phyloP scores from a whole-genome alignment of 2,329 filamentous ascomycete genomes.

The Metarhizium anisopliae region DNA sequence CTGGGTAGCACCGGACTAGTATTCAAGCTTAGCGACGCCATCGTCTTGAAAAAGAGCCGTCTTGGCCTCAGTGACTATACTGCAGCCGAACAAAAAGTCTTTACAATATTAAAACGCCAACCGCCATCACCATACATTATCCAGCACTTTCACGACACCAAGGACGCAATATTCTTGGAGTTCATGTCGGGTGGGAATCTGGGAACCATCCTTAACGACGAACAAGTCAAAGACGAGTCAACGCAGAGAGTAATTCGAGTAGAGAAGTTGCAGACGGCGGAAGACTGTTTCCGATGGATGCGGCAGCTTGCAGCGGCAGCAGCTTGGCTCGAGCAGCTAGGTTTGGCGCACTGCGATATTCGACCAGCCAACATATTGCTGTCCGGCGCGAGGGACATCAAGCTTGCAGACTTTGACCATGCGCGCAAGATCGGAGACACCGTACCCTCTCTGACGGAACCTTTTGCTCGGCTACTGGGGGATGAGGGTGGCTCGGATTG shows the following conservation, averaged over 20 bases:
- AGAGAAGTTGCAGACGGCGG: not conserved
- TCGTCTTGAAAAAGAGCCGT: constrained; percentile 9
- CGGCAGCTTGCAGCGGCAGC: constrained; percentile 8
- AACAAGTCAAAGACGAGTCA: not conserved
- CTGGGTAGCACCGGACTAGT: constrained; percentile 8
- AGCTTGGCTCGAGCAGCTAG: constrained; percentile 7
- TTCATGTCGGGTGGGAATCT: constrained; percentile 4
- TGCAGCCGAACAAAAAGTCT: constrained; percentile 4
- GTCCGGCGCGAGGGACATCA: constrained; percentile 1
- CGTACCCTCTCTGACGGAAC: constrained; percentile 3
- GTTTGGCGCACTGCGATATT: constrained; percentile 8
- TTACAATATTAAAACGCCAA: constrained; percentile 5
- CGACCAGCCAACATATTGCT: constrained; percentile 6
- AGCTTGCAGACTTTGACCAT: constrained; percentile 7
- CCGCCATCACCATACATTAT: constrained; percentile 9
- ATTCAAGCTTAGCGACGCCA: constrained; percentile 6
- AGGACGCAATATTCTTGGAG: constrained; percentile 8
- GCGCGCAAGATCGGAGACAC: not conserved
- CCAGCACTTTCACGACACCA: constrained; percentile 2
- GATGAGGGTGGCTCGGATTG: constrained; percentile 2
- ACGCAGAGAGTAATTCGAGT: constrained; percentile 5
- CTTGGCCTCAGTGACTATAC: constrained; percentile 2
- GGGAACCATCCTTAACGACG: not conserved
- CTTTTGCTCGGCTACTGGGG: constrained; percentile 7
- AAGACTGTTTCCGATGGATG: constrained; percentile 6